Conservation (phyloP, 2,329 filamentous ascomycete genomes). For the Aspergillus fructus region DNA sequence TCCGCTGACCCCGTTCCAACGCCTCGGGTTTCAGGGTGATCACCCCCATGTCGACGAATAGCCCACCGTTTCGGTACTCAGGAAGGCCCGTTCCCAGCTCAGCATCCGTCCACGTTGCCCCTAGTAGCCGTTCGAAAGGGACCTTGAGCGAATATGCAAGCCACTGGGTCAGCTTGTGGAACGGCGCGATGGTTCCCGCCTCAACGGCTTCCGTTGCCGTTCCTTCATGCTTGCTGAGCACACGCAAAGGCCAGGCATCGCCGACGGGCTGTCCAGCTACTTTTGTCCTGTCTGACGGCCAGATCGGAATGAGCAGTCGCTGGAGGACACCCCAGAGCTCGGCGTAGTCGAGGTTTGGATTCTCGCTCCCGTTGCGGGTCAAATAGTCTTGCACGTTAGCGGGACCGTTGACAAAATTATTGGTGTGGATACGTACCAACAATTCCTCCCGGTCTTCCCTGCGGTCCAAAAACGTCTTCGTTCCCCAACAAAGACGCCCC, state of each 20-base stretch:
- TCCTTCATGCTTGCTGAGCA: slow-evolving; percentile 16
- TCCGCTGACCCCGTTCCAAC: slow-evolving; percentile 46
- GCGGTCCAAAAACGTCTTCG: slow-evolving; percentile 42
- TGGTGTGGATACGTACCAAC: slow-evolving; percentile 41
- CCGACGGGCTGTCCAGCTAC: slow-evolving; percentile 47
- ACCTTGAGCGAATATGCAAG: slow-evolving; percentile 72
- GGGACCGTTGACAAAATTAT: background rate
- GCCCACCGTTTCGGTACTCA: slow-evolving; percentile 70
- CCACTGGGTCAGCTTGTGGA: slow-evolving; percentile 70
- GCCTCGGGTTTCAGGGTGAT: slow-evolving; percentile 52
- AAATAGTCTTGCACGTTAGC: slow-evolving; percentile 40
- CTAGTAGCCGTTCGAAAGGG: slow-evolving; percentile 56
- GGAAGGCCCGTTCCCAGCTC: slow-evolving; percentile 65
- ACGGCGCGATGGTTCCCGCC: slow-evolving; percentile 46
- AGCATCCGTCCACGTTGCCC: slow-evolving; percentile 52
- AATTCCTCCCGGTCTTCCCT: slow-evolving; percentile 49
- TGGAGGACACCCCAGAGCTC: slow-evolving; percentile 48
- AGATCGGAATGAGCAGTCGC: slow-evolving; percentile 47
- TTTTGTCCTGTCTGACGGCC: slow-evolving; percentile 48
- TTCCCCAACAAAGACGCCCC: slow-evolving; percentile 43
- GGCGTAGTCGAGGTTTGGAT: slow-evolving; percentile 36
- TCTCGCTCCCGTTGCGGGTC: slow-evolving; percentile 24
- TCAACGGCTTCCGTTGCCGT: background rate
- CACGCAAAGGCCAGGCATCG: slow-evolving; percentile 51
- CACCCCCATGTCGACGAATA: slow-evolving; percentile 63